phyloP scores from a whole-genome alignment of 2,329 filamentous ascomycete genomes.

The Coniochaeta pulveracea region DNA sequence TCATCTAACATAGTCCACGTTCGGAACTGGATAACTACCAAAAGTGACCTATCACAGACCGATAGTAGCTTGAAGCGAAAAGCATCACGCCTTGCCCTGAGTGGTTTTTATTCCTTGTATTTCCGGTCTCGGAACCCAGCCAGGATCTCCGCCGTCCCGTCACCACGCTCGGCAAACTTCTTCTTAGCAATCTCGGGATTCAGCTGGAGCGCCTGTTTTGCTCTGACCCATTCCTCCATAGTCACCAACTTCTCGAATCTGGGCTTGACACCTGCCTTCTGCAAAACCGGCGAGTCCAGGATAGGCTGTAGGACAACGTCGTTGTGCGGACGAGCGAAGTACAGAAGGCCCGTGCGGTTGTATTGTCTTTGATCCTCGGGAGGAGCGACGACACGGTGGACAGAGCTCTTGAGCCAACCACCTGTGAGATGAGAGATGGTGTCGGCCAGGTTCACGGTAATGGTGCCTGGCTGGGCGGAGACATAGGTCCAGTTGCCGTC shows the following conservation, averaged over 20 bases:
- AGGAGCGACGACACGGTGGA: slow-evolving; percentile 2
- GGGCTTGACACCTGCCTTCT: slow-evolving; percentile 4
- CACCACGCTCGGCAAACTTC: slow-evolving; percentile 1
- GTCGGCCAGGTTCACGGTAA: slow-evolving; percentile 3
- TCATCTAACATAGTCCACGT: no score
- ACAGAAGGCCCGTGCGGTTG: slow-evolving; percentile 3
- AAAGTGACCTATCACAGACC: no score
- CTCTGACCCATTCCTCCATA: slow-evolving; percentile 2
- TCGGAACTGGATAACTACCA: no score
- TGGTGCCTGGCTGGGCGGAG: background rate
- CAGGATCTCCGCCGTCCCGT: slow-evolving; percentile 3
- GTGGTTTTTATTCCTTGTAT: slow-evolving; percentile 4
- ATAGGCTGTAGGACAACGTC: slow-evolving; percentile 2
- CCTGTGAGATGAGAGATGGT: slow-evolving; percentile 1
- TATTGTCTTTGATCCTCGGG: slow-evolving; percentile 3
- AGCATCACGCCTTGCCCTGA: no score
- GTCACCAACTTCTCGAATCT: slow-evolving; percentile 4
- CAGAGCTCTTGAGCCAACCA: slow-evolving; percentile 3
- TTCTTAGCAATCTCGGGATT: slow-evolving; percentile 5
- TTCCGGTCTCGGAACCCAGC: slow-evolving; percentile 3
- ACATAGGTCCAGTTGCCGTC: slow-evolving; percentile 7
- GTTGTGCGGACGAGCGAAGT: slow-evolving; percentile 4
- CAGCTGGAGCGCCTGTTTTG: slow-evolving; percentile 3
- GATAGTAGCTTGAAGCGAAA: no score
- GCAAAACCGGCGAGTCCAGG: slow-evolving; percentile 2